A percentile compares a stretch with the other conserved stretches of the same genome.
Evolutionary conservation across 768 basidiomycete genomes (phyloP).

Genomic region (Mycena galericulata): DNA sequence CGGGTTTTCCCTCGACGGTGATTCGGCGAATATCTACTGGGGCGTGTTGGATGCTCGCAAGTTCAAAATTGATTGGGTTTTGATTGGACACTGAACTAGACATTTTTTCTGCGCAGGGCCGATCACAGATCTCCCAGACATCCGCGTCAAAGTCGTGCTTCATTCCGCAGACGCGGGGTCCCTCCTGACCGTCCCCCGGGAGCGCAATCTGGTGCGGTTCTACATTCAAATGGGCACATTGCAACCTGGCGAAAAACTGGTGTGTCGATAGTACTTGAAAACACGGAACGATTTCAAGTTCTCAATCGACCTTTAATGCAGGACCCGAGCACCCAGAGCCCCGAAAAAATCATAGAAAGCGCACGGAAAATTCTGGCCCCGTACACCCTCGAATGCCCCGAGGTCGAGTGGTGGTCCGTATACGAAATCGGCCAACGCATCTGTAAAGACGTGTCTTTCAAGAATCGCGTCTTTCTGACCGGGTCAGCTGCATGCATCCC

Average conservation of each 20-base stretch:
- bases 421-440: constrained; percentile 63
- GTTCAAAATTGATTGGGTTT: no score
- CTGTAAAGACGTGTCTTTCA: constrained; percentile 55
- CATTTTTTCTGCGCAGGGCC: constrained; percentile 38
- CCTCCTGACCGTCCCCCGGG: constrained; percentile 65
- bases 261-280: no score
- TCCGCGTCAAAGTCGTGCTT: constrained; percentile 52
- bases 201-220: constrained; percentile 59
- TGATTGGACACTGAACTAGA: constrained; percentile 62
- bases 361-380: constrained; percentile 28
- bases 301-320: background rate
- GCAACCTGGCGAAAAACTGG: constrained; percentile 26
- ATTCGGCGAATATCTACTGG: constrained; percentile 57
- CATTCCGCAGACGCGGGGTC: constrained; percentile 61
- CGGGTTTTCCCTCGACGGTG: constrained; percentile 58
- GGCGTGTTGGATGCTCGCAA: constrained; percentile 32
- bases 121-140: constrained; percentile 66
- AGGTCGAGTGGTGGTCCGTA: constrained; percentile 51
- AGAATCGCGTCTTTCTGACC: constrained; percentile 64
- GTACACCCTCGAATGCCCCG: constrained; percentile 32
- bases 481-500: constrained; percentile 31
- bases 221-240: constrained; percentile 58
- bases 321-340: constrained; percentile 24
- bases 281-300: no score
- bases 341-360: constrained; percentile 30